Base-by-base conservation (phyloP, 129 eudicot genomes). In the Flaveria robusta region DNA sequence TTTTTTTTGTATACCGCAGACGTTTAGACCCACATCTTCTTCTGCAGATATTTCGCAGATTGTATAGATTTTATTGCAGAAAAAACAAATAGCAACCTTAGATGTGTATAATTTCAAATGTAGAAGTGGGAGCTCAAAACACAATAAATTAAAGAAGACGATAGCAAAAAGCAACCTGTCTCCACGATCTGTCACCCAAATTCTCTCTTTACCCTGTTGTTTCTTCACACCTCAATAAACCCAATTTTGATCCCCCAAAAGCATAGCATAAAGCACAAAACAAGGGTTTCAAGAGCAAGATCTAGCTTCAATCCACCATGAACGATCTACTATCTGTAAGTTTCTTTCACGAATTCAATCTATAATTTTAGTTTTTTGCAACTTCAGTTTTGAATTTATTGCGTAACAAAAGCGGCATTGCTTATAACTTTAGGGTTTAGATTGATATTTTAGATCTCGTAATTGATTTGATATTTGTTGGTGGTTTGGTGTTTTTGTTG, bases 311-410 rank as follows among this genome's bases (percentile, higher is more conserved):
- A 5, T 23, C 14, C 82, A 84, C 56, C 74, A 90, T 90, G 96
- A 90, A 90, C 74, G 90, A 90, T 74, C 96, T 90, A n/a, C 80
- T 90, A 80, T 47, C 91, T 74, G 93, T 90, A 81, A 82, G 86
- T 77, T 22, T 42, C 37, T 77, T 9, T 37, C 27, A 39, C 16
- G 8, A 34, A 34, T 34, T 34, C 39, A 34, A 34, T 34, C 39
- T 34, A 0, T 0, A 34, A 34, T 34, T 34, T 34, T 34, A 34
- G 39, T 4, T 22, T 31, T 45, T 72, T 42, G 37, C 55, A 1
- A 9, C 20, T 16, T 11, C 9, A 46, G 50, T 18, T 29, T 51
- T 62, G 26, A 22, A 70, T 22, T 26, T 45, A 68, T 77, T 50
- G 70, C 71, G 62, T 65, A 45, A 56, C 13, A 56, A 45, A 31